A percentile compares a stretch with the other conserved stretches of the same genome.
Conservation (phyloP, 139 green algal species). For the Picochlorum sp. region DNA sequence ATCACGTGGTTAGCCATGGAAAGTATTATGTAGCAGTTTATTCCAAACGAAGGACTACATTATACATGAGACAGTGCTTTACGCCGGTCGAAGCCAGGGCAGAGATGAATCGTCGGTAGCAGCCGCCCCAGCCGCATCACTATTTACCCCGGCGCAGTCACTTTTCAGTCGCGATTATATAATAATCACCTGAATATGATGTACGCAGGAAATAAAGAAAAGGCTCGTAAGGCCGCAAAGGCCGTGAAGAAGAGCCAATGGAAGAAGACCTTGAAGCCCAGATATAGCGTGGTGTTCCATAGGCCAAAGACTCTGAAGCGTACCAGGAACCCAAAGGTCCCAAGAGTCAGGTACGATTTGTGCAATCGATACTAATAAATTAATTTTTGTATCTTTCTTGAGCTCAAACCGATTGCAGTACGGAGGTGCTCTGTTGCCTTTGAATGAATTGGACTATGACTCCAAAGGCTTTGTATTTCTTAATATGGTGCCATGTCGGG, state of each 20-base stretch:
- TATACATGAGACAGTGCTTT: too few relatives aligned
- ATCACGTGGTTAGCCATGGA: too few relatives aligned
- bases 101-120: too few relatives aligned
- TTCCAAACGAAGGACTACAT: too few relatives aligned
- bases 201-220: conserved; percentile 24
- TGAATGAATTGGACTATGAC: background rate
- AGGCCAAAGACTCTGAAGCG: conserved; percentile 85
- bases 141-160: too few relatives aligned
- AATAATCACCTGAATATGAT: too few relatives aligned
- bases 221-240: conserved; percentile 76
- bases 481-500: background rate
- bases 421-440: background rate
- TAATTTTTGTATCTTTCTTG: too few relatives aligned
- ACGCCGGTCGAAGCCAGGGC: too few relatives aligned
- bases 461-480: background rate
- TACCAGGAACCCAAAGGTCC: conserved; percentile 73
- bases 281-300: conserved; percentile 78
- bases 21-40: too few relatives aligned
- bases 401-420: background rate
- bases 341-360: conserved; percentile 58
- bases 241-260: conserved; percentile 79
- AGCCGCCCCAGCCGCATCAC: too few relatives aligned
- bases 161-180: too few relatives aligned
- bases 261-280: conserved; percentile 70
- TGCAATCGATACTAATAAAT: background rate